Base-by-base conservation (phyloP, 169 alveolate species). In the Eimeria necatrix region DNA sequence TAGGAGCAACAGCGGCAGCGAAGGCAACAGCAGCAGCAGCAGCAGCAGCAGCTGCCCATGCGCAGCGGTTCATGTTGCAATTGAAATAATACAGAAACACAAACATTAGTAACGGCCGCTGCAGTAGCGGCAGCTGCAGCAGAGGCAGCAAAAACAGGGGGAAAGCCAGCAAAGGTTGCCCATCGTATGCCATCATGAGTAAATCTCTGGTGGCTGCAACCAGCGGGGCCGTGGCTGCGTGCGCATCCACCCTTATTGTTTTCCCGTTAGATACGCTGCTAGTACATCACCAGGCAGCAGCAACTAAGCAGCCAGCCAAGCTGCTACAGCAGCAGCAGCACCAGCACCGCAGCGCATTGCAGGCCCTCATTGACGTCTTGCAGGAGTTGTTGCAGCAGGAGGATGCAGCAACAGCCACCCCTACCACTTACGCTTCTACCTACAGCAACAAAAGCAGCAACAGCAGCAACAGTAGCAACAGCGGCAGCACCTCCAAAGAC, bases 321-420 rank as follows among this genome's bases (percentile, higher is more conserved):
- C 32, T 68, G 78, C 32, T 68, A 24, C 78, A 68, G 78, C 78
- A 68, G 46, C 78, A 68, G 32, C 78, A 68, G 78, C 12, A 68
- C 14, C 78, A n/a, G 78, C 78, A 68, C 32, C 78, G 78, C 46
- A 68, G 78, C 32, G 78, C n/a, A 24, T n/a, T 68, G 78, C 78
- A 68, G 32, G 78, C 78, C n/a, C 78, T 68, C 32, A n/a, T 12
- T 14, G 78, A 68, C 32, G 32, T n/a, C 46, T 24, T 68, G 78
- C 78, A 68, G 78, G 78, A 68, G 78, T 3, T 68, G 78, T n/a
- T 68, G 78, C 78, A 68, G n/a, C 78, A 68, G n/a, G 78, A 68
- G 32, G 78, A 68, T 12, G 32, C 46, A 12, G 68, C 68, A 10
- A 14, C 68, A 10, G 68, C 20, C 68, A 18, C 68, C 22, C 22